phyloP scores from a whole-genome alignment of 1,139 yeast genomes.

The Taphrina populina region DNA sequence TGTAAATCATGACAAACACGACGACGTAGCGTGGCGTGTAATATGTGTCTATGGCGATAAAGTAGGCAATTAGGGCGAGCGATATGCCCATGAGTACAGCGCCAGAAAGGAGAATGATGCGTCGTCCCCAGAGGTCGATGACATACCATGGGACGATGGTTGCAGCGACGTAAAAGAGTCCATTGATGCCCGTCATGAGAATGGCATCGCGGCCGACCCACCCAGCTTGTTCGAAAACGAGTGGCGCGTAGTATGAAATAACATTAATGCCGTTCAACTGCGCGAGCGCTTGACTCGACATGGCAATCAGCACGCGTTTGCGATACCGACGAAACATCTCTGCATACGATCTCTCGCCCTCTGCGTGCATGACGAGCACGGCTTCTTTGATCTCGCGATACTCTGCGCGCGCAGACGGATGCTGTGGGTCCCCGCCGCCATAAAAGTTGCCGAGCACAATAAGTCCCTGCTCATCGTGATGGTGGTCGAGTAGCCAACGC shows the following conservation, averaged over 20 bases:
- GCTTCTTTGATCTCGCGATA: slow-evolving; percentile 76
- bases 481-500: slow-evolving; percentile 60
- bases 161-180: slow-evolving; percentile 67
- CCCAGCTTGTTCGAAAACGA: slow-evolving; percentile 92
- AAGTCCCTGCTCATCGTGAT: slow-evolving; percentile 84
- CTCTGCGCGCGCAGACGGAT: slow-evolving; percentile 61
- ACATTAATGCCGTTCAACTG: slow-evolving; percentile 92
- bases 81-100: slow-evolving; percentile 76
- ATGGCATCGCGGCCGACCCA: slow-evolving; percentile 88
- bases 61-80: slow-evolving; percentile 63
- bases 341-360: slow-evolving; percentile 69
- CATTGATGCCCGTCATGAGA: slow-evolving; percentile 88
- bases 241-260: slow-evolving; percentile 87
- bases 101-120: slow-evolving; percentile 75
- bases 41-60: slow-evolving; percentile 58
- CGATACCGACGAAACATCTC: slow-evolving; percentile 71
- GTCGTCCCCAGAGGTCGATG: slow-evolving; percentile 88
- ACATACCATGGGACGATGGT: slow-evolving; percentile 90
- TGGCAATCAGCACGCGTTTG: slow-evolving; percentile 79
- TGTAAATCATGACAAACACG: slow-evolving; percentile 69
- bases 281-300: slow-evolving; percentile 88
- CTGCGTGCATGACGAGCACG: slow-evolving; percentile 72
- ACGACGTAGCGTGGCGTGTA: slow-evolving; percentile 75
- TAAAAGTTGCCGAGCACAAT: slow-evolving; percentile 79
- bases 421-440: slow-evolving; percentile 60